phyloP scores from a whole-genome alignment of 148 eudicot genomes.

The Rhododendron henanense region DNA sequence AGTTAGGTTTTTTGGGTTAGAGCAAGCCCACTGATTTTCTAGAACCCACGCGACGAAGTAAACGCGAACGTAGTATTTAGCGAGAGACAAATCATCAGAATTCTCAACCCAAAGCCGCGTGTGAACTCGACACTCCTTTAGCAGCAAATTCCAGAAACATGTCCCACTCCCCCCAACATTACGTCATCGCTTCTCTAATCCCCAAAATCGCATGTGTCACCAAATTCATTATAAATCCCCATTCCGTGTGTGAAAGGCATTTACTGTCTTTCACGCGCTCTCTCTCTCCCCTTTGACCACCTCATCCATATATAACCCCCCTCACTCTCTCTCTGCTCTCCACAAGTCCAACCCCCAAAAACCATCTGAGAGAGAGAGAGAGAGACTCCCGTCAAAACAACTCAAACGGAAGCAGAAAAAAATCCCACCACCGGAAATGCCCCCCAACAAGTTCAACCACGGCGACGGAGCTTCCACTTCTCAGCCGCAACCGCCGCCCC shows the following conservation, averaged over 20 bases:
- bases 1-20: background rate
- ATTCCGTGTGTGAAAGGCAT: background rate
- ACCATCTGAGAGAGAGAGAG: background rate
- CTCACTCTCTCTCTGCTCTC: background rate
- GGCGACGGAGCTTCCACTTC: constrained; percentile 7
- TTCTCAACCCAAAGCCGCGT: background rate
- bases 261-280: no score
- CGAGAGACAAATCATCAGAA: background rate
- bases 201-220: no score
- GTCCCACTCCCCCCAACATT: no score
- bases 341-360: background rate
- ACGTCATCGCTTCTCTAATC: background rate
- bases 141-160: background rate
- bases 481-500: background rate
- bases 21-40: no score
- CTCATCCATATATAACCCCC: background rate
- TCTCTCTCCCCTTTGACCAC: background rate
- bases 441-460: constrained; percentile 4
- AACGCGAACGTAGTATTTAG: background rate
- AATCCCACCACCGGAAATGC: no score
- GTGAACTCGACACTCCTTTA: background rate
- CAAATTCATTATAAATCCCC: background rate
- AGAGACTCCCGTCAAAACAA: no score
- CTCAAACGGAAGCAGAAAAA: no score
- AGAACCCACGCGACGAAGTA: no score